Base-by-base conservation (phyloP, 2,329 filamentous ascomycete species). In the Beauveria scarabaeidicola region DNA sequence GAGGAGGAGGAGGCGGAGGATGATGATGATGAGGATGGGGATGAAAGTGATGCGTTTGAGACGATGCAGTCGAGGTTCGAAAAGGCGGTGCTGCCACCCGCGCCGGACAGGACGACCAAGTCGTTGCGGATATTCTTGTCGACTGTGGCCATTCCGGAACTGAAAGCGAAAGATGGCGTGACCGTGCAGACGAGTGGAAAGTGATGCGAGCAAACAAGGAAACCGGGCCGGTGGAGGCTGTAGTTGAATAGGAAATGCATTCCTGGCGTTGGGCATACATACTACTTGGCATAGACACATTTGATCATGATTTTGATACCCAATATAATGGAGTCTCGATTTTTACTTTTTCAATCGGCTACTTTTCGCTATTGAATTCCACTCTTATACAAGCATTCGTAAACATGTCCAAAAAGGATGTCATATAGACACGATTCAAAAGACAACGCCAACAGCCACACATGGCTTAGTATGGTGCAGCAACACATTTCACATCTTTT, bases 121-220 rank as follows among this genome's bases (percentile, higher is more conserved):
- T 78, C 83, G 44, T 73, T 90, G 76, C 82, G 80, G 62, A 73
- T 87, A 23, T 85, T 87, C 64, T 69, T 90, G 17, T 83, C 84
- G 0, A 70, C 74, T 27, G 70, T 71, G 15, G 72, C 81, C 13
- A 70, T 89, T 38, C 78, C 80, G 19, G 81, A 84, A 63, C 69
- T 90, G 52, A 81, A 76, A 63, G 73, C 68, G 32, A 76, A 74
- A 46, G 73, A 72, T 25, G 80, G 76, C 38, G 68, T 80, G 3
- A 78, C 77, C 1, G 65, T 76, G 29, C 82, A 83, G 67, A 75
- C 75, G 2, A 79, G 76, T 62, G 68, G 70, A 40, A 69, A n/a
- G 11, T 54, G 21, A 43, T 9, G 13, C 21, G 40, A n/a, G 10
- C 19, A 3, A 19, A 4, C 11, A 40, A 27, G 21, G 10, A 27